A percentile compares a stretch with the other conserved stretches of the same genome.
These are phyloP conservation scores for Epichloe bromicola DNA, from an alignment of 2,329 filamentous ascomycete genomes.

Conservation along the genomic window DNA sequence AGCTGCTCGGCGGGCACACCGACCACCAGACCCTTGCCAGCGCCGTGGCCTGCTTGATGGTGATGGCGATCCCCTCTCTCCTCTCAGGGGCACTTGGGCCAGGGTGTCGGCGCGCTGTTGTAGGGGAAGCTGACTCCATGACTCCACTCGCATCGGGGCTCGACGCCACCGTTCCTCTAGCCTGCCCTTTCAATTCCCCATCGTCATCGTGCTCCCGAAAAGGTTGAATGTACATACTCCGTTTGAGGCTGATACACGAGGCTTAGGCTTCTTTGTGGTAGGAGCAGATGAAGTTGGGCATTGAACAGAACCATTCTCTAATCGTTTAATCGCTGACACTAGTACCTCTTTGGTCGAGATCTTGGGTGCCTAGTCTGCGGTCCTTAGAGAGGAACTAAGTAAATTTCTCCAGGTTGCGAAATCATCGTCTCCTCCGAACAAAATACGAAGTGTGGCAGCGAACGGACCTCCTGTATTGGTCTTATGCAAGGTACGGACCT, in stretches of 20 bases:
- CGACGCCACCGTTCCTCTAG: not conserved
- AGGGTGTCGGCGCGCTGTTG: not conserved
- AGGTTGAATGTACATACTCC: no score
- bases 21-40: not conserved
- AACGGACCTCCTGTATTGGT: not conserved
- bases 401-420: no score
- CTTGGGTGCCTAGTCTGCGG: no score
- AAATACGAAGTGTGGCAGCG: not conserved
- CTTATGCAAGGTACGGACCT: conserved; percentile 1
- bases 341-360: no score
- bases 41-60: not conserved
- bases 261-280: not conserved
- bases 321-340: no score
- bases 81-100: not conserved
- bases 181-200: no score
- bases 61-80: no score
- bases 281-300: not conserved
- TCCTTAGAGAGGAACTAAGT: no score
- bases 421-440: not conserved
- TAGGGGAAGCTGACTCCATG: not conserved
- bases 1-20: not conserved
- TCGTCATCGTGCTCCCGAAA: no score
- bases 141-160: not conserved
- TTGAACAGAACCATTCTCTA: no score
- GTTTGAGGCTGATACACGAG: no score